These are phyloP conservation scores for Suillus fuscotomentosus DNA, from an alignment of 768 basidiomycete species.

Conservation along the genomic window DNA sequence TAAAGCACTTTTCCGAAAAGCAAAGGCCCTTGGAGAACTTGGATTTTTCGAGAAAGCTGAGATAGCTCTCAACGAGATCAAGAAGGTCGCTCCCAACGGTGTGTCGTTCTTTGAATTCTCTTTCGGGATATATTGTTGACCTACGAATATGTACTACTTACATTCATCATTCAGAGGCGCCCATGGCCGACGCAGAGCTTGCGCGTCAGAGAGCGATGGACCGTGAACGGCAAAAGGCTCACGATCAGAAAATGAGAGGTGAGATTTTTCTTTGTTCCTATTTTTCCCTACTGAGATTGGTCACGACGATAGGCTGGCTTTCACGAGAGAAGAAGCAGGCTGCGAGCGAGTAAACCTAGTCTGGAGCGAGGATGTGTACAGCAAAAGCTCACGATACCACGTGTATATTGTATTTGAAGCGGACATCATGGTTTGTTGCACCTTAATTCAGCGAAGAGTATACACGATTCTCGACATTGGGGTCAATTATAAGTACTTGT, in stretches of 20 bases:
- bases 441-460: not conserved
- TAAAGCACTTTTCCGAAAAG: conserved; percentile 82
- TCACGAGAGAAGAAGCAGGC: conserved; percentile 30
- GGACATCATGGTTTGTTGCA: not conserved
- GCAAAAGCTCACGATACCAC: conserved; percentile 19
- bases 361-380: not conserved
- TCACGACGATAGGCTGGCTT: conserved; percentile 26
- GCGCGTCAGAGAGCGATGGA: conserved; percentile 58
- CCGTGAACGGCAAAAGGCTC: conserved; percentile 60
- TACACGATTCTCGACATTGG: not conserved
- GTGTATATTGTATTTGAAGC: conserved; percentile 5
- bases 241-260: conserved; percentile 79
- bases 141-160: not conserved
- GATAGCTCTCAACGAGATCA: conserved; percentile 61
- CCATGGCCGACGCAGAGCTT: conserved; percentile 64
- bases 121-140: not conserved
- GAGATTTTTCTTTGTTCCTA: not conserved
- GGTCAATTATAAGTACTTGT: too few relatives aligned
- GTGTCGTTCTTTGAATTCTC: conserved; percentile 3
- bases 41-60: conserved; percentile 77
- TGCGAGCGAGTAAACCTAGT: not conserved
- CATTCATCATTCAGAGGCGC: conserved; percentile 41
- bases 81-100: conserved; percentile 65
- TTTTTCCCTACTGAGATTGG: conserved; percentile 1
- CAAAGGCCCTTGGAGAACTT: conserved; percentile 72